Evolutionary conservation across 306 rosid species (phyloP).

Genomic region (Gleditsia sinensis): DNA sequence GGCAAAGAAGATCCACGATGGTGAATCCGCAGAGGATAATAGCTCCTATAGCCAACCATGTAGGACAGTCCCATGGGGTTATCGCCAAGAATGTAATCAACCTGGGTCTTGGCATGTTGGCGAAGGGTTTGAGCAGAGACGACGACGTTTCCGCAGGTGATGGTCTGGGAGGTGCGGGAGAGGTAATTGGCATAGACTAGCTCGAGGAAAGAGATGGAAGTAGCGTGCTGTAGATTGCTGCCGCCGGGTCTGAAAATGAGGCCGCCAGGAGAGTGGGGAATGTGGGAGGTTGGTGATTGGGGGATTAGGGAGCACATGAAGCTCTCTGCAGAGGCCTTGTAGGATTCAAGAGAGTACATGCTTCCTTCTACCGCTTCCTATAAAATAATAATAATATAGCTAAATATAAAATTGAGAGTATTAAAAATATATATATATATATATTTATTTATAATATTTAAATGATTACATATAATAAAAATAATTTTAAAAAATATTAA

Average conservation of each 20-base stretch:
- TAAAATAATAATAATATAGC: background rate
- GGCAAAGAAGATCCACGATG: constrained; percentile 91
- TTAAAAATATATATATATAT: too few relatives aligned
- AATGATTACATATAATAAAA: too few relatives aligned
- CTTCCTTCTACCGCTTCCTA: constrained; percentile 85
- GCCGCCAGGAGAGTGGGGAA: constrained; percentile 76
- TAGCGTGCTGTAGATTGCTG: constrained; percentile 81
- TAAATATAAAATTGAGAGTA: background rate
- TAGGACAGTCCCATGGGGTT: constrained; percentile 82
- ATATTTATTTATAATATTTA: too few relatives aligned
- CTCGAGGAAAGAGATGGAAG: constrained; percentile 74
- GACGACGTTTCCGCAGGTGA: constrained; percentile 75
- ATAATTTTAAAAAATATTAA: too few relatives aligned
- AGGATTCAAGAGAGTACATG: constrained; percentile 61
- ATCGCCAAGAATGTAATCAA: constrained; percentile 79
- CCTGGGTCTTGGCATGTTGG: constrained; percentile 68
- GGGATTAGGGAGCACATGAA: constrained; percentile 78
- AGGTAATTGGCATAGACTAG: constrained; percentile 77
- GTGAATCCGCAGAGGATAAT: constrained; percentile 70
- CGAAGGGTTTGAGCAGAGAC: too few relatives aligned
- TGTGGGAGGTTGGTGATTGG: constrained; percentile 62
- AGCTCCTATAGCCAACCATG: constrained; percentile 78
- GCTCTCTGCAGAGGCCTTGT: constrained; percentile 74
- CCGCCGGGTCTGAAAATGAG: constrained; percentile 87
- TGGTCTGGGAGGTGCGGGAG: constrained; percentile 49